Base-by-base conservation (phyloP, 495 filamentous ascomycete genomes). In the Daldinia vernicosa region DNA sequence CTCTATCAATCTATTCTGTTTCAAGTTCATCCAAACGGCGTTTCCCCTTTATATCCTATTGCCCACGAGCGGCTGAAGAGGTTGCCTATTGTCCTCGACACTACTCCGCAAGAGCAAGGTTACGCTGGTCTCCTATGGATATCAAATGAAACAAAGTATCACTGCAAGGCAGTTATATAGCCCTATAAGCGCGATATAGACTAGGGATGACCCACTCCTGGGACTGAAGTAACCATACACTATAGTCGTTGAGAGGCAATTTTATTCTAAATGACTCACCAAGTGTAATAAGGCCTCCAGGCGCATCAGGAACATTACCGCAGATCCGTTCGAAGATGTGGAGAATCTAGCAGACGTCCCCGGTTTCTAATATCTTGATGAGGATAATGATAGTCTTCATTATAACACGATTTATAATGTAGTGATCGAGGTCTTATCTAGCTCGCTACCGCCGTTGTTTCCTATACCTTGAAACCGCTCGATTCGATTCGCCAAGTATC, bases 1-100 rank as follows among this genome's bases (percentile, higher is more conserved):
- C 63, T 51, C 51, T 66, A 50, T 58, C 39, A 24, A 11, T 57
- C 11, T 62, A 32, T 58, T 4, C 4, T 37, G 68, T 71, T 71
- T 71, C 68, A 63, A 15, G 51, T 57, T 28, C 39, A 40, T 32
- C 40, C 22, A 39, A 26, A 59, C 30, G 9, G n/a, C 3, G 33
- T 45, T 12, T 63, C 39, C 33, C 57, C 51, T 52, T 66, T 71
- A 47, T 45, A 32, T 57, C 8, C 22, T 63, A 45, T 52, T 40
- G 30, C 63, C 14, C 53, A 6, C 1, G 27, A 43, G 68, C 63
- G 58, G 43, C 26, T 63, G 17, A 26, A 32, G 24, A 58, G 6
- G 11, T 6, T 27, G 30, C 40, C 28, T 39, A 33, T 24, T 19
- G 4, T 28, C 15, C 40, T 60, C 33, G n/a, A 53, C 52, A 24